Percentiles rank a stretch among this genome's conserved stretches.
Conservation (phyloP, 176 grass and related monocot species). For the Musa acuminata region DNA sequence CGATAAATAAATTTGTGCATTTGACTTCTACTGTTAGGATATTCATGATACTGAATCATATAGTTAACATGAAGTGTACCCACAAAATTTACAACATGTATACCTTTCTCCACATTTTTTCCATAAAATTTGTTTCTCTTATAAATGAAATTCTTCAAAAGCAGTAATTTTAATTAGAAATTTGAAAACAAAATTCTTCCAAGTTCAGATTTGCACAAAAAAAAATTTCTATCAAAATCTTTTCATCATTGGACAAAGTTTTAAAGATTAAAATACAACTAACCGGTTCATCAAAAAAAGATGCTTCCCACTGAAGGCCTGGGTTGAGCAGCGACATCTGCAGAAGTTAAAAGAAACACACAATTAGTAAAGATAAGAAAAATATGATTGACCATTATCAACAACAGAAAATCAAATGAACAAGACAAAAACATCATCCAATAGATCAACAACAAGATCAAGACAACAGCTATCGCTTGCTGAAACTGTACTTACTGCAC, state of each 20-base stretch:
- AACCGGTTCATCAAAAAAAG: slow-evolving; percentile 97
- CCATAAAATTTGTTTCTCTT: not conserved
- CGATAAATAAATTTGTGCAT: not conserved
- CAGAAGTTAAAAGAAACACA: slow-evolving; percentile 15
- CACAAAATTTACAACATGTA: not conserved
- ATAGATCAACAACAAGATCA: too few species aligned
- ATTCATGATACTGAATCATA: not conserved
- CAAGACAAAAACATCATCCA: not conserved
- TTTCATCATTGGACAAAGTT: not conserved
- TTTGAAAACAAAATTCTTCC: not conserved
- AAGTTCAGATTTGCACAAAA: not conserved
- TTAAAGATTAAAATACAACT: slow-evolving; percentile 28
- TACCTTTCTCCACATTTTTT: not conserved
- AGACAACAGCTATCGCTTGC: not conserved
- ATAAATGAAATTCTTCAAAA: not conserved
- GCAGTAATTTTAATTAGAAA: not conserved
- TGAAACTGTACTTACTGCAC: slow-evolving; percentile 55
- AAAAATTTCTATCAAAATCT: not conserved
- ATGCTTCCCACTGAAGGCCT: slow-evolving; percentile 78
- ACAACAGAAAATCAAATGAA: not conserved
- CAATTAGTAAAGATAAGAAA: slow-evolving; percentile 8
- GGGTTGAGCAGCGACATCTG: slow-evolving; percentile 86
- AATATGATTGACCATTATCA: slow-evolving; percentile 3
- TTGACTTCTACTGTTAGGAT: not conserved
- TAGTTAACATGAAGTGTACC: not conserved